These are phyloP conservation scores for Kingdonia uniflora DNA, from an alignment of 164 flowering plant genomes.

Conservation along the genomic window DNA sequence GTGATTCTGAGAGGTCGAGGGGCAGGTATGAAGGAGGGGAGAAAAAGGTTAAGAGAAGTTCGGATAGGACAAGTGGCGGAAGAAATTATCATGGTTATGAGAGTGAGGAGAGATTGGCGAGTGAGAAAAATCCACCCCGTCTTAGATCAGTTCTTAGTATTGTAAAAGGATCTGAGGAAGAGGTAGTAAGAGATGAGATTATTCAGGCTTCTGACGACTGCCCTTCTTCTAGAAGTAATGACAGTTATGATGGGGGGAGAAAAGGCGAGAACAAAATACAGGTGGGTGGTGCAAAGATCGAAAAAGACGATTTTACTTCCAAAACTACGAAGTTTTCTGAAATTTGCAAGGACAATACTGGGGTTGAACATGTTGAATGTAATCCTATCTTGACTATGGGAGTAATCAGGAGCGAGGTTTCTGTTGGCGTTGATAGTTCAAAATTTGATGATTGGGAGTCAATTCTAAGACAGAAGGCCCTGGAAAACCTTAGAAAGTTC, in stretches of 20 bases:
- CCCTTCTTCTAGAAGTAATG: conserved; percentile 56
- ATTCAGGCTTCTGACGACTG: conserved; percentile 43
- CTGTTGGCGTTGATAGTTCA: conserved; percentile 16
- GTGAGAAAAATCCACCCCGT: conserved; percentile 29
- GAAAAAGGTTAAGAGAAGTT: conserved; percentile 16
- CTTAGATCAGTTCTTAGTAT: conserved; percentile 47
- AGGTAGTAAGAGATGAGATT: conserved; percentile 37
- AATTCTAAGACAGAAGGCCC: conserved; percentile 58
- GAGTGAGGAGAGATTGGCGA: conserved; percentile 18
- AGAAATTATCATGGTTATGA: conserved; percentile 15
- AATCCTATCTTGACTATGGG: conserved; percentile 9
- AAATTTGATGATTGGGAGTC: conserved; percentile 48
- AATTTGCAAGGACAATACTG: conserved; percentile 8
- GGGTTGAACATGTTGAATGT: conserved; percentile 9
- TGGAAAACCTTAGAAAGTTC: conserved; percentile 74
- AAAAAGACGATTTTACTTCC: conserved; percentile 10
- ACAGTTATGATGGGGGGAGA: conserved; percentile 36
- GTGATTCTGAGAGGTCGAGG: conserved; percentile 10
- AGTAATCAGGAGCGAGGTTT: conserved; percentile 15
- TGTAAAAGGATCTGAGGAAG: conserved; percentile 14
- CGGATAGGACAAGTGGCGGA: conserved; percentile 12
- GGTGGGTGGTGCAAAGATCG: conserved; percentile 18
- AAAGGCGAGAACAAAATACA: conserved; percentile 20
- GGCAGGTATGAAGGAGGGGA: conserved; percentile 25
- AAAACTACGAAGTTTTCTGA: background rate